Evolutionary conservation across 2,329 filamentous ascomycete genomes (phyloP).

Genomic region (Pezicula carpinea): DNA sequence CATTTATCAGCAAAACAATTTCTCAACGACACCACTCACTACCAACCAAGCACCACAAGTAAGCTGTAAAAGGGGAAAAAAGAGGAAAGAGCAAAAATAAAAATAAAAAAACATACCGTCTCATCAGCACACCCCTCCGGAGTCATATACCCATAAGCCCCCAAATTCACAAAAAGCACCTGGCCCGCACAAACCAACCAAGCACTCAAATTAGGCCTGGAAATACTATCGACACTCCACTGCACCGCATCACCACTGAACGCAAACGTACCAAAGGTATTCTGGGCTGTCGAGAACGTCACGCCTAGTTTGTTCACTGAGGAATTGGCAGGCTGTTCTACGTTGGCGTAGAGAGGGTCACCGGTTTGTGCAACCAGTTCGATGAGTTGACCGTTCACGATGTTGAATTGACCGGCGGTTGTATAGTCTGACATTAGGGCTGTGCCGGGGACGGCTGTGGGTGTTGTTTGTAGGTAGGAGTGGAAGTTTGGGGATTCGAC

Average conservation of each 20-base stretch:
- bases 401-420: slow-evolving; percentile 53
- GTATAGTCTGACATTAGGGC: slow-evolving; percentile 47
- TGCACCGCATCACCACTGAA: slow-evolving; percentile 55
- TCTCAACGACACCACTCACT: background rate
- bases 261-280: slow-evolving; percentile 50
- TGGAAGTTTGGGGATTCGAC: slow-evolving; percentile 54
- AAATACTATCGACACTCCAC: slow-evolving; percentile 44
- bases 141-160: slow-evolving; percentile 53
- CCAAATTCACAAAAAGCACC: slow-evolving; percentile 52
- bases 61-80: too few relatives aligned
- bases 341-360: slow-evolving; percentile 22
- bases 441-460: slow-evolving; percentile 37
- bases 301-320: slow-evolving; percentile 45
- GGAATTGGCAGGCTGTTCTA: slow-evolving; percentile 27
- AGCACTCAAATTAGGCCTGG: slow-evolving; percentile 49
- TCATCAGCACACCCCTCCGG: slow-evolving; percentile 54
- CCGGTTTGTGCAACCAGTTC: slow-evolving; percentile 36
- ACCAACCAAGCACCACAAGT: too few relatives aligned
- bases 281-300: slow-evolving; percentile 45
- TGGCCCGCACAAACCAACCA: slow-evolving; percentile 54
- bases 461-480: slow-evolving; percentile 47
- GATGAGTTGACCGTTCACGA: slow-evolving; percentile 47
- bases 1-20: slow-evolving; percentile 1
- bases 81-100: background rate
- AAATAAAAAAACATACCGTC: slow-evolving; percentile 38